Evolutionary conservation across 768 basidiomycete species (phyloP), one percentile per base, ranked within the genome.

Genomic region (Serendipita sp.): DNA sequence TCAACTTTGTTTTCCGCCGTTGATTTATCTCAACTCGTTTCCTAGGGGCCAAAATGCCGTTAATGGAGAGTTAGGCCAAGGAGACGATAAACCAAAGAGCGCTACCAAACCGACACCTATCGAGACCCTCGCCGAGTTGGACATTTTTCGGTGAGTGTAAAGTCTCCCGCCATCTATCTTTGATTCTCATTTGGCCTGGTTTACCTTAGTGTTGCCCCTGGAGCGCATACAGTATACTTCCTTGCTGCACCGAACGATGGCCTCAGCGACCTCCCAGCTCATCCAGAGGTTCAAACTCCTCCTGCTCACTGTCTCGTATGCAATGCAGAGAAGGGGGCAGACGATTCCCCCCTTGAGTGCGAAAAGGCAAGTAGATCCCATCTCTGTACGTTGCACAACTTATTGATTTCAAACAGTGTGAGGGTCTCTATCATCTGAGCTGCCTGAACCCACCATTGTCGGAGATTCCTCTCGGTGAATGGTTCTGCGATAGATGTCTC

Each of bases 161-260:
- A 33, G 36, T 29, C 16, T 6, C 31, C 48, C 10, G 8, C 40
- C 40, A 6, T 52, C 48, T 6, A 18, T 8, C 8, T 52, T 33
- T 16, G 16, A 18, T 52, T 60, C 4, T 60, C 23, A 60, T n/a
- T 34, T 11, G 31, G 18, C 29, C n/a, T 60, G 4, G 8, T 62
- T 44, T 40, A n/a, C 29, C 18, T 18, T 69, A 93, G 90, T 63
- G 78, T 98, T 64, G 87, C 87, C 0, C 86, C 87, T 0, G 90
- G 88, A 15, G 91, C 93, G 68, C 89, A 90, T 69, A 91, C 88
- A 34, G 91, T 90, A 0, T 74, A 88, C 66, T 83, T 96, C 75
- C 78, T 98, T 43, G 90, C 86, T 2, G 79, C 77, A 55, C 90
- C 92, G 1, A 83, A 79, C 67, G 84, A 83, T 44, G 84, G 83